Conservation (phyloP, 2,329 filamentous ascomycete species). For the Apiospora koreana region DNA sequence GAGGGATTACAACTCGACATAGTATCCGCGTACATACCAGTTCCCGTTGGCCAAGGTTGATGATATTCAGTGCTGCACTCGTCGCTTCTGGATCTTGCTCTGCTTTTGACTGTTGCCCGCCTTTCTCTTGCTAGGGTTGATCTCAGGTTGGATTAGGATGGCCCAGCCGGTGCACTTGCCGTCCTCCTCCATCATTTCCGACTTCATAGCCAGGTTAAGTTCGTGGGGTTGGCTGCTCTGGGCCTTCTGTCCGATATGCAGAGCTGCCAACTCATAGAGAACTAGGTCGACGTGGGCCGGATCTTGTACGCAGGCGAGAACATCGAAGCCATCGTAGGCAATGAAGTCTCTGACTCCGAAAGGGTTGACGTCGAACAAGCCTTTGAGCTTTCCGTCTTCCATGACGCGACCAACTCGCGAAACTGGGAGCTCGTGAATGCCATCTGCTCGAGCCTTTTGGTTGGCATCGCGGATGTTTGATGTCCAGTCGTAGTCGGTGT, state of each 20-base stretch:
- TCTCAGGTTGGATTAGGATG: background rate
- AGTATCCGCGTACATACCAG: no score
- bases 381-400: background rate
- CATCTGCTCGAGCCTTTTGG: background rate
- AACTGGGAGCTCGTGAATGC: background rate
- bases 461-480: background rate
- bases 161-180: background rate
- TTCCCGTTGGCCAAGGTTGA: background rate
- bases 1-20: no score
- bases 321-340: background rate
- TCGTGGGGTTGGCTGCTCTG: background rate
- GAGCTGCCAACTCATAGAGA: background rate
- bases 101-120: background rate
- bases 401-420: background rate
- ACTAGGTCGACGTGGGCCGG: background rate
- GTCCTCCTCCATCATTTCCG: background rate
- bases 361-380: background rate
- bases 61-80: background rate
- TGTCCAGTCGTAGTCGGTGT: background rate
- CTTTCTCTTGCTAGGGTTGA: background rate
- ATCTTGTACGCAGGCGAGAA: background rate
- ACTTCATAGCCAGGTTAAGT: background rate
- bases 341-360: background rate
- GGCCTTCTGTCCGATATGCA: background rate
- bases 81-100: background rate